These are phyloP conservation scores for Gremmenia infestans DNA, from an alignment of 2,329 filamentous ascomycete genomes.

Conservation along the genomic window DNA sequence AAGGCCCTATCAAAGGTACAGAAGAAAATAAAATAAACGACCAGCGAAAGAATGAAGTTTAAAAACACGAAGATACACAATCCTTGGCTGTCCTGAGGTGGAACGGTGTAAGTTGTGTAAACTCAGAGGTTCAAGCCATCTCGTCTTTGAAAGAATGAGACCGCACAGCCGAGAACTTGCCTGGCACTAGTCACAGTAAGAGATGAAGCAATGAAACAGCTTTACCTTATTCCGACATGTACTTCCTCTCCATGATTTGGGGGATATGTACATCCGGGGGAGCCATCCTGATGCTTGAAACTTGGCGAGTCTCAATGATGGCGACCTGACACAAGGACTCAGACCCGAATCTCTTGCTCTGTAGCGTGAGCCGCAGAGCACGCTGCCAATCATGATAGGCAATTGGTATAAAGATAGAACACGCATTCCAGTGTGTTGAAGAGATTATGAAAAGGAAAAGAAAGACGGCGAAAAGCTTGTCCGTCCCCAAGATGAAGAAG, in stretches of 20 bases:
- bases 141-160: neutral
- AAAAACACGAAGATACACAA: constrained; percentile 11
- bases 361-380: neutral
- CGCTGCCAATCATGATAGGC: neutral
- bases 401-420: neutral
- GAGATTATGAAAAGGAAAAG: neutral
- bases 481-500: neutral
- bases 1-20: constrained; percentile 27
- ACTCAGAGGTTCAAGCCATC: neutral
- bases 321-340: neutral
- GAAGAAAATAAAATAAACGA: constrained; percentile 7
- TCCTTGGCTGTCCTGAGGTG: constrained; percentile 17
- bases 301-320: neutral
- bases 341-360: neutral
- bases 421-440: neutral
- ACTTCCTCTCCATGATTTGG: neutral
- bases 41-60: constrained; percentile 13
- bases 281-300: neutral
- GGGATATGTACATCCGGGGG: neutral
- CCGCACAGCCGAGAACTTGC: neutral
- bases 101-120: constrained; percentile 6
- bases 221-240: neutral
- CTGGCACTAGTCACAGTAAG: neutral
- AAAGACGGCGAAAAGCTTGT: neutral
- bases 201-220: neutral